Conservation (phyloP, 768 basidiomycete species). For the Leucocoprinus sp. region DNA sequence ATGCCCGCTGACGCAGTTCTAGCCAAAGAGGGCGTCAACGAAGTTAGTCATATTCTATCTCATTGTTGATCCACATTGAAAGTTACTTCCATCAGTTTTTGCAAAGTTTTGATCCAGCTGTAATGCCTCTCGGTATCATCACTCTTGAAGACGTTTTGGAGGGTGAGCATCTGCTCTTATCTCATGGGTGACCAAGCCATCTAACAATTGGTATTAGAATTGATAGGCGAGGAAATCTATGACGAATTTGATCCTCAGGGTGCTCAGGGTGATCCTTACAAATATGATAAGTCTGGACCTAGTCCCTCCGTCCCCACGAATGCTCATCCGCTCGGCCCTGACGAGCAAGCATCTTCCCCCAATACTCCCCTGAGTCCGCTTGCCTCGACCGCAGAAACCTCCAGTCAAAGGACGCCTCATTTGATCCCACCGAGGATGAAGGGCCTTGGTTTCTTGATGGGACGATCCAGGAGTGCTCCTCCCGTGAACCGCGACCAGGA, state of each 20-base stretch:
- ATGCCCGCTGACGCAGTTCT: conserved; percentile 88
- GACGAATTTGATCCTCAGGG: conserved; percentile 85
- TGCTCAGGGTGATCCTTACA: conserved; percentile 40
- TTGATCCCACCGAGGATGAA: conserved; percentile 8
- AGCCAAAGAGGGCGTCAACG: conserved; percentile 64
- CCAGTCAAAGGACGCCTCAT: conserved; percentile 17
- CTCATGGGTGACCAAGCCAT: not conserved
- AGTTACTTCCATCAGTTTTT: conserved; percentile 47
- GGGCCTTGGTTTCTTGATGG: conserved; percentile 37
- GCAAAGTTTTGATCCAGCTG: conserved; percentile 70
- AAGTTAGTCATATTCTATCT: conserved; percentile 34
- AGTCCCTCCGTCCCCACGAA: not conserved
- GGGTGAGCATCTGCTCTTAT: conserved; percentile 33
- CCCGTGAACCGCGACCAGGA: conserved; percentile 37
- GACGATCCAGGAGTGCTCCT: conserved; percentile 47
- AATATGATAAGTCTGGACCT: conserved; percentile 23
- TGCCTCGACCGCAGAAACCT: not conserved
- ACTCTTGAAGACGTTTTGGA: conserved; percentile 91
- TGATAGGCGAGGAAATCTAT: conserved; percentile 90
- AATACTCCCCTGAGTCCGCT: not conserved
- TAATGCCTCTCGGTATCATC: conserved; percentile 86
- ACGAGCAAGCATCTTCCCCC: not conserved
- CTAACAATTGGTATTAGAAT: conserved; percentile 35
- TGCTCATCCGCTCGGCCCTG: not conserved
- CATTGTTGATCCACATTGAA: not conserved